These are phyloP conservation scores for Exobasidium cylindrosporum DNA, from an alignment of 1,284 basidiomycete genomes.

Conservation along the genomic window DNA sequence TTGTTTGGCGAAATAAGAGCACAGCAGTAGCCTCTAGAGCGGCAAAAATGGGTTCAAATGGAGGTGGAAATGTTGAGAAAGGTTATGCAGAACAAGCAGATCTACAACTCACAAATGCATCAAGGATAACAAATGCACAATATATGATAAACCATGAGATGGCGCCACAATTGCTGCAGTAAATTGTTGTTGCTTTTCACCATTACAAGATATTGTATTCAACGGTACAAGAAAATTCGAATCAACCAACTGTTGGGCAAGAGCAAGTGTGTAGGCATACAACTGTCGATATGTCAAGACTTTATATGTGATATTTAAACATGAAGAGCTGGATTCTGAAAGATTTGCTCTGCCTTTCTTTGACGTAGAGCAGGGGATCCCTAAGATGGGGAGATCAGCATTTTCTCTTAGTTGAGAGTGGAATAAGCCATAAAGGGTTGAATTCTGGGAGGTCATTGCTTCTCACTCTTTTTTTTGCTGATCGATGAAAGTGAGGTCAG, in stretches of 20 bases:
- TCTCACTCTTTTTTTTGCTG: too few relatives aligned
- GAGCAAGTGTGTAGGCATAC: background rate
- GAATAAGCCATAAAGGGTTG: conserved; percentile 1
- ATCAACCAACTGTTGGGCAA: background rate
- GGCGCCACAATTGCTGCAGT: conserved; percentile 4
- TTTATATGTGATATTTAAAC: background rate
- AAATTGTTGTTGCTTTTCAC: background rate
- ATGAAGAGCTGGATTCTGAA: background rate
- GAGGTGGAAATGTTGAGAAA: too few relatives aligned
- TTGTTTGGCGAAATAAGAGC: conserved; percentile 35
- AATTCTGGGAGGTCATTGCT: background rate
- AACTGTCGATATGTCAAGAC: conserved; percentile 3
- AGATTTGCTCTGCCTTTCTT: background rate
- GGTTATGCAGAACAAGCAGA: background rate
- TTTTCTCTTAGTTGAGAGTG: background rate
- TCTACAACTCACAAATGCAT: conserved; percentile 6
- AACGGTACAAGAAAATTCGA: background rate
- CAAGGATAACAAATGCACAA: background rate
- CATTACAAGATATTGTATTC: background rate
- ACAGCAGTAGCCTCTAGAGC: conserved; percentile 4
- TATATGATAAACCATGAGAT: conserved; percentile 3
- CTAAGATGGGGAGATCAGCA: background rate
- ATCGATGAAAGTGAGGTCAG: background rate
- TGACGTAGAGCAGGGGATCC: background rate
- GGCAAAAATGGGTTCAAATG: too few relatives aligned